Conservation (phyloP, 768 basidiomycete species). For the Amylocystis lapponica region DNA sequence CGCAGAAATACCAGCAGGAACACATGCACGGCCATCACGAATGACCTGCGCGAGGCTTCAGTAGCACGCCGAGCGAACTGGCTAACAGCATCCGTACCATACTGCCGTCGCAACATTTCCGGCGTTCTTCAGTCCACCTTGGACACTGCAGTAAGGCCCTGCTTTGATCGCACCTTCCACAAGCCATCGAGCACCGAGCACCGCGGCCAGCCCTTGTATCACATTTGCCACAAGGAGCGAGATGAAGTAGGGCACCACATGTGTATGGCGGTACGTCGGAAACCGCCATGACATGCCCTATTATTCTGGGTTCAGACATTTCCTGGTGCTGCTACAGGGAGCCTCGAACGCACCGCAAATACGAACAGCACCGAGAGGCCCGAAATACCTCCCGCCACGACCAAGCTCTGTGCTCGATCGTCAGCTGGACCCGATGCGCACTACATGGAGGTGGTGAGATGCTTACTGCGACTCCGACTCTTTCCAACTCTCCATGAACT, state of each 20-base stretch:
- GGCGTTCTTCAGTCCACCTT: conserved; percentile 35
- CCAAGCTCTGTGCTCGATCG: too few relatives aligned
- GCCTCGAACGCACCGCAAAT: conserved; percentile 13
- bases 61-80: too few relatives aligned
- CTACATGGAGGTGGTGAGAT: too few relatives aligned
- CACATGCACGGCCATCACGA: conserved; percentile 26
- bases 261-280: conserved; percentile 14
- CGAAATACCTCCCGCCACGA: conserved; percentile 22
- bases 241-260: conserved; percentile 24
- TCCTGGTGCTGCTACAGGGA: neutral
- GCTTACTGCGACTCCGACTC: too few relatives aligned
- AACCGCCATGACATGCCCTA: conserved; percentile 15
- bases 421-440: too few relatives aligned
- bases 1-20: conserved; percentile 39
- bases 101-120: conserved; percentile 40
- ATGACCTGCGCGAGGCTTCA: conserved; percentile 28
- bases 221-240: conserved; percentile 28
- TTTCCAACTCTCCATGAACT: too few relatives aligned
- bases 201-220: conserved; percentile 27
- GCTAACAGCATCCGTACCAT: too few relatives aligned
- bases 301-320: neutral
- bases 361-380: conserved; percentile 20
- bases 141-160: conserved; percentile 23
- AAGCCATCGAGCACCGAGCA: conserved; percentile 28
- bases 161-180: conserved; percentile 16